phyloP scores from a whole-genome alignment of 805 yeast species.

The Candida nemodendra region DNA sequence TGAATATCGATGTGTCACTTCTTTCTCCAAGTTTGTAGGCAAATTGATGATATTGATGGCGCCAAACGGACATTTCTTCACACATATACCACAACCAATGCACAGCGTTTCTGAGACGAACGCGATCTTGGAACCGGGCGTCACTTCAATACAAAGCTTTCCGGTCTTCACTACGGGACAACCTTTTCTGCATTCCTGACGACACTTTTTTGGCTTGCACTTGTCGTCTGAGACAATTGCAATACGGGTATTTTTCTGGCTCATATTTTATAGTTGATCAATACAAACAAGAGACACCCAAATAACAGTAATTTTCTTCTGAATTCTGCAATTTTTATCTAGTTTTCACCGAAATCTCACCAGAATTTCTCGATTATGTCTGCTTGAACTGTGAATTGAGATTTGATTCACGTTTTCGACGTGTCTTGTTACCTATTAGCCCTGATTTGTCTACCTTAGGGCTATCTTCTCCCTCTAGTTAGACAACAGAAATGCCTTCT shows the following conservation, averaged over 20 bases:
- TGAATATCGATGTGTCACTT: slow-evolving; percentile 95
- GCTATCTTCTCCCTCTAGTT: too few species aligned
- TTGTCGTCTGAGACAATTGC: slow-evolving; percentile 93
- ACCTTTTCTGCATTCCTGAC: slow-evolving; percentile 94
- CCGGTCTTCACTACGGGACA: slow-evolving; percentile 99
- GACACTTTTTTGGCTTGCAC: slow-evolving; percentile 98
- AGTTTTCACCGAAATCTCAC: too few species aligned
- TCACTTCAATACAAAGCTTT: slow-evolving; percentile 93
- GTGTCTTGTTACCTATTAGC: too few species aligned
- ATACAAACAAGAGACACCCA: background rate
- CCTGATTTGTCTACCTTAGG: too few species aligned
- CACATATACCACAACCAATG: slow-evolving; percentile 99
- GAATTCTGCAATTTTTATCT: too few species aligned
- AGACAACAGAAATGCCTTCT: too few species aligned
- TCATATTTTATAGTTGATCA: slow-evolving; percentile 23
- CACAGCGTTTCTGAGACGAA: slow-evolving; percentile 92
- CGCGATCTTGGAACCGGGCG: slow-evolving; percentile 87
- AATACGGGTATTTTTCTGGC: slow-evolving; percentile 65
- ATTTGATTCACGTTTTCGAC: too few species aligned
- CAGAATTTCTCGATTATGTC: slow-evolving; percentile 3
- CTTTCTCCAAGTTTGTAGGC: slow-evolving; percentile 90
- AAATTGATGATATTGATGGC: slow-evolving; percentile 94
- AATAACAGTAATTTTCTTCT: too few species aligned
- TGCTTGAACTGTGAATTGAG: too few species aligned
- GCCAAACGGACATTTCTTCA: slow-evolving; percentile 96